phyloP scores from a whole-genome alignment of 768 basidiomycete species.

The Floccularia luteovirens region DNA sequence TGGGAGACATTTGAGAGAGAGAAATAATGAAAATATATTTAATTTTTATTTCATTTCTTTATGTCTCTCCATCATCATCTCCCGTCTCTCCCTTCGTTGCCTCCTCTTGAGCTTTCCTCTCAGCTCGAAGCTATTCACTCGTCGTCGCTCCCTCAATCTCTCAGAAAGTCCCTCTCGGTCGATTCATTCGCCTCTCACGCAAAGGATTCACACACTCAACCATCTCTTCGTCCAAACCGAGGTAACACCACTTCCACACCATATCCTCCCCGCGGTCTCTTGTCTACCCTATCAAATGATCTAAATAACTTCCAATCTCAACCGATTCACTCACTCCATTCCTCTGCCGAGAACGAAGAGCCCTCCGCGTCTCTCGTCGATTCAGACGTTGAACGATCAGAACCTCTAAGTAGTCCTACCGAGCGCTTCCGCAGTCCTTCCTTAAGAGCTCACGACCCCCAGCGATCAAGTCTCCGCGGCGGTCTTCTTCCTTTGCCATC shows the following conservation, averaged over 20 bases:
- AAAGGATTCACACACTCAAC: constrained; percentile 23
- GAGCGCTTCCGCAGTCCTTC: constrained; percentile 42
- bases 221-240: constrained; percentile 28
- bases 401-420: constrained; percentile 27
- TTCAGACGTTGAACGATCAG: constrained; percentile 48
- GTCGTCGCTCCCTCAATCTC: constrained; percentile 25
- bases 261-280: constrained; percentile 22
- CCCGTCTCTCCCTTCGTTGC: constrained; percentile 5
- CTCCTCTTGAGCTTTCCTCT: constrained; percentile 15
- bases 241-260: constrained; percentile 24
- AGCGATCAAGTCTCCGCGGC: constrained; percentile 35
- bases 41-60: too few species aligned
- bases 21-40: neutral
- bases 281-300: constrained; percentile 3
- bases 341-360: constrained; percentile 36
- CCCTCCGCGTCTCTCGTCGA: constrained; percentile 26
- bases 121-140: constrained; percentile 17
- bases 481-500: constrained; percentile 61
- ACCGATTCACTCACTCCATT: constrained; percentile 49
- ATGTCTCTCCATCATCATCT: constrained; percentile 5
- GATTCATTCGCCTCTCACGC: constrained; percentile 60
- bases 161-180: constrained; percentile 72
- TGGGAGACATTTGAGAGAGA: constrained; percentile 12
- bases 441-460: constrained; percentile 35
- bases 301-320: neutral